Base-by-base conservation (phyloP, 225 moss, liverwort and hornwort species). In the Sphagnum contortum region DNA sequence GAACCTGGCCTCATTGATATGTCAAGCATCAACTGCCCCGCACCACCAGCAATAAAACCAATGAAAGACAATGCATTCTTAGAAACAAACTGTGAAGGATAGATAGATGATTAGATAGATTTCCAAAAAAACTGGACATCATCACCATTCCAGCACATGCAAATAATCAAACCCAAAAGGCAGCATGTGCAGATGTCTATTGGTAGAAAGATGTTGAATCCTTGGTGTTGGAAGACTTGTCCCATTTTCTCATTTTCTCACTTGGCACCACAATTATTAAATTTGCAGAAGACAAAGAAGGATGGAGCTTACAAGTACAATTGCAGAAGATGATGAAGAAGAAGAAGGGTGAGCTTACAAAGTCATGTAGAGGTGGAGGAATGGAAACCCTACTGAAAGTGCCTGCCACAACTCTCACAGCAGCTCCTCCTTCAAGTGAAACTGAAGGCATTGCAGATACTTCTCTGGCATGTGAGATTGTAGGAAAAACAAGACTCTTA, bases 1-100 rank as follows among this genome's bases (percentile, higher is more conserved):
- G 80, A 80, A 58, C 77, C 84, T 57, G 84, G 80, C 48, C 84
- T 77, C 80, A 84, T 75, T 75, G 63, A 75, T 71, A 84, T 77
- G 10, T 84, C 84, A 56, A 84, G 84, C 84, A 84, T 80, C 61
- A 84, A 58, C 84, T 84, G 73, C 55, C 59, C 12, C 74, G 48
- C 48, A 11, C 9, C 59, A 54, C 44, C 29, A 29, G 29, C 29
- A 29, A 29, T 29, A 1, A 29, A 29, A 29, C 29, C 29, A 29
- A 29, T 29, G 29, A 29, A 1, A 29, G 29, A 29, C 29, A 29
- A 29, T 29, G 29, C 29, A 29, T 29, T 29, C 29, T 29, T 29
- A 29, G 1, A 29, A 29, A 29, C 29, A 29, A 29, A 29, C 29
- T 29, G 29, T 29, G 29, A 29, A 29, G 29, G 29, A 29, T 29